These are phyloP conservation scores for Panellus pusillus DNA, from an alignment of 768 basidiomycete species.

Conservation along the genomic window DNA sequence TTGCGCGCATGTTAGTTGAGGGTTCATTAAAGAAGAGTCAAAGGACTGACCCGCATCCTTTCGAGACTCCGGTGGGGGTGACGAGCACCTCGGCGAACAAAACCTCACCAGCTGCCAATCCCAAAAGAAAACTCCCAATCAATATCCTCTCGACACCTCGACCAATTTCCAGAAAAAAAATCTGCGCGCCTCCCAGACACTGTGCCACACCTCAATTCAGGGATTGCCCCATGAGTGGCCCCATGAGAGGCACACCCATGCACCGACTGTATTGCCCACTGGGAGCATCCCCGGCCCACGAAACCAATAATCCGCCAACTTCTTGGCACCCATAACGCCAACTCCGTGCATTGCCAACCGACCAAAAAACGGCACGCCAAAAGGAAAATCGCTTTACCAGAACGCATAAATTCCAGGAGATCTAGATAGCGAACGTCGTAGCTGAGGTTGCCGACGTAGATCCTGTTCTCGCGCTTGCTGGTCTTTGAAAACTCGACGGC, in stretches of 20 bases:
- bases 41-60: constrained; percentile 93
- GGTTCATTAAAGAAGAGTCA: background rate
- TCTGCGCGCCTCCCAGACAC: constrained; percentile 29
- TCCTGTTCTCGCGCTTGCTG: constrained; percentile 97
- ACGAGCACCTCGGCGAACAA: constrained; percentile 99
- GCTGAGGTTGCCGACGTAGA: constrained; percentile 98
- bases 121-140: constrained; percentile 90
- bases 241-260: constrained; percentile 8
- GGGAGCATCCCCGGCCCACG: constrained; percentile 11
- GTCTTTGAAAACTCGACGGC: constrained; percentile 93
- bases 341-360: background rate
- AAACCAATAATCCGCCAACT: constrained; percentile 75
- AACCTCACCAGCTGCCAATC: constrained; percentile 97
- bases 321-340: background rate
- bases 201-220: constrained; percentile 20
- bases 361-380: constrained; percentile 29
- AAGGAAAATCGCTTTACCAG: constrained; percentile 60
- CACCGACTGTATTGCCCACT: background rate
- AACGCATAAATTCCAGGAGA: constrained; percentile 99
- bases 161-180: constrained; percentile 49
- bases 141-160: constrained; percentile 84
- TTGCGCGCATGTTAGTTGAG: constrained; percentile 32
- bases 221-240: constrained; percentile 4
- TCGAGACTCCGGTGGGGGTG: constrained; percentile 94
- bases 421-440: constrained; percentile 99